A percentile compares a stretch with the other conserved stretches of the same genome.
Conservation (phyloP, 768 basidiomycete genomes). For the Mycena chlorophos region DNA sequence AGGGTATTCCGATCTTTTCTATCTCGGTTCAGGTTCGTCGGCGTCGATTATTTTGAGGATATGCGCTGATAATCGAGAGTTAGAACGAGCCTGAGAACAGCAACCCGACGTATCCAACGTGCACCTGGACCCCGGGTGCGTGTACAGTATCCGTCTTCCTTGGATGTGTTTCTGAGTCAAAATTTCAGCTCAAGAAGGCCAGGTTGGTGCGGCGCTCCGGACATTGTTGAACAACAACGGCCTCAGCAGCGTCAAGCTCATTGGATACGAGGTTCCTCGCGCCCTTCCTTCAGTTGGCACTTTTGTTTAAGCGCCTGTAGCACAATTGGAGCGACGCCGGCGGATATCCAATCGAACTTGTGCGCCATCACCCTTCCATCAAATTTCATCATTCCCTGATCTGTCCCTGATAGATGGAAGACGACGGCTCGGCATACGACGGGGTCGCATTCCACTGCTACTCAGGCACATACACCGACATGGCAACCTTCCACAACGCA, state of each 20-base stretch:
- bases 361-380: neutral
- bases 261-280: constrained; percentile 42
- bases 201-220: constrained; percentile 58
- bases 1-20: constrained; percentile 64
- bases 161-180: neutral
- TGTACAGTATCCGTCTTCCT: neutral
- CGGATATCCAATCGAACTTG: constrained; percentile 59
- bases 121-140: constrained; percentile 46
- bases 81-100: constrained; percentile 55
- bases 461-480: constrained; percentile 3
- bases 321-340: constrained; percentile 76
- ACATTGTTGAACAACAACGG: constrained; percentile 63
- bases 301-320: constrained; percentile 35
- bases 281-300: neutral
- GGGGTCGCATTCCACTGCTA: constrained; percentile 73
- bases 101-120: constrained; percentile 71
- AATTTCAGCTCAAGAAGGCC: constrained; percentile 47
- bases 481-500: constrained; percentile 9
- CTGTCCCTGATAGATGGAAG: constrained; percentile 43
- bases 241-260: constrained; percentile 56
- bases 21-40: constrained; percentile 50
- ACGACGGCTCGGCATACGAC: constrained; percentile 52
- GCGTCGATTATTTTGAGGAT: neutral
- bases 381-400: neutral
- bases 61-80: neutral